Evolutionary conservation across 2,329 filamentous ascomycete species (phyloP), one percentile per base, ranked within the genome.

Genomic region (Fusarium sororula): DNA sequence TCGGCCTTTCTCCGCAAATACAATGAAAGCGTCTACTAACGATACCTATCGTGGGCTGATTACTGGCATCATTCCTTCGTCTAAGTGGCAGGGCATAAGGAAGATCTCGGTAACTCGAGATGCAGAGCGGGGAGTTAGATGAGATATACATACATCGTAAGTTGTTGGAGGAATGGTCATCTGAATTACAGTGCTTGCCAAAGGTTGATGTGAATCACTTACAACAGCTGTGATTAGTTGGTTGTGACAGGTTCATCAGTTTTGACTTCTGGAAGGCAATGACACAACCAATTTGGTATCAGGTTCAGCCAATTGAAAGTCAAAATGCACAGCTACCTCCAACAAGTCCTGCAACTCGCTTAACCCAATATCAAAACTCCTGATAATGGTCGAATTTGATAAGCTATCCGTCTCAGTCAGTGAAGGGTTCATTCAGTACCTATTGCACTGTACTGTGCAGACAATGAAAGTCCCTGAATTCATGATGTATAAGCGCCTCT

Each of bases 41-140:
- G 44, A 14, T 30, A n/a, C 47, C 74, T 75, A 75, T 78, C 70
- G 59, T 78, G 76, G 74, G 63, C 76, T 76, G 76, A 75, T 74
- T 68, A 68, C 50, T 63, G 71, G 70, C 70, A 75, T 78, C 63
- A 74, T 66, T 41, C 28, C 39, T 51, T 39, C 26, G 28, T 48
- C 37, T n/a, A 38, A 64, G 41, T 30, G 51, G 32, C 63, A 54
- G 58, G 61, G 62, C 41, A 37, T 39, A 57, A 63, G 70, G 54
- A 66, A 68, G 56, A 61, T 70, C 66, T 67, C 64, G 71, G 66
- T 61, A 70, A 57, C 48, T 67, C 26, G 32, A 64, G 60, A 51
- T 50, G 58, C 30, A 44, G 47, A 41, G 70, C 28, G 59, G 60
- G 54, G 65, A 61, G 39, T 30, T 51, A 24, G 58, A 35, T 45